phyloP scores from a whole-genome alignment of 75 land plant species.

The Selaginella moellendorffii region DNA sequence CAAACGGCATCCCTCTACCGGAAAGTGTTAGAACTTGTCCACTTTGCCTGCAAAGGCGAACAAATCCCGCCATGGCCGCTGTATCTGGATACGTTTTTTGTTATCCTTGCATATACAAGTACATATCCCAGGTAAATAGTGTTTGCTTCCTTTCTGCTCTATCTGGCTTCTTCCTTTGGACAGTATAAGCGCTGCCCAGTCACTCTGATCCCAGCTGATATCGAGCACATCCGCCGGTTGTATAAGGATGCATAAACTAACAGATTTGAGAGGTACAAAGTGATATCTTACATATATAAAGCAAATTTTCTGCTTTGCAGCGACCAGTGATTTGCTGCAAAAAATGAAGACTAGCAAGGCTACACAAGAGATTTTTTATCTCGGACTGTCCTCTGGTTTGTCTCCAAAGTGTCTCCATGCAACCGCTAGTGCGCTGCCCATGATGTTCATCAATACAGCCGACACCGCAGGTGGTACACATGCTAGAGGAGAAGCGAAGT shows the following conservation, averaged over 20 bases:
- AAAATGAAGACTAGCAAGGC: no score
- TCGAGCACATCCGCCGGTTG: constrained; percentile 63
- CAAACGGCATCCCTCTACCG: constrained; percentile 84
- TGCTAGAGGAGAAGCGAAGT: constrained; percentile 52
- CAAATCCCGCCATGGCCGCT: constrained; percentile 76
- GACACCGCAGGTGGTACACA: constrained; percentile 60
- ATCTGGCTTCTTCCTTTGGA: background rate
- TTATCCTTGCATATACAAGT: constrained; percentile 80
- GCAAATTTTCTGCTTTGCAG: no score
- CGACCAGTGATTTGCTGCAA: no score
- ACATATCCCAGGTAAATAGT: constrained; percentile 61
- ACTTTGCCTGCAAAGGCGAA: constrained; percentile 72
- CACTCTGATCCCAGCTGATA: constrained; percentile 57
- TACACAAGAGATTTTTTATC: no score
- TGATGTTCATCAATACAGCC: constrained; percentile 66
- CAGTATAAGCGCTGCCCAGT: constrained; percentile 97
- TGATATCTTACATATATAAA: no score
- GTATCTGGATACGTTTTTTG: constrained; percentile 95
- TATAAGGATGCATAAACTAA: constrained; percentile 65
- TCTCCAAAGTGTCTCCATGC: constrained; percentile 44
- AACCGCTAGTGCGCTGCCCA: constrained; percentile 67
- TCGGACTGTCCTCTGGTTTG: no score
- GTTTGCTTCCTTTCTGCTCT: background rate
- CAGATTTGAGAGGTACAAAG: no score
- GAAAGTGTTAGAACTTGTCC: constrained; percentile 66